These are phyloP conservation scores for Myotisia sp. DNA, from an alignment of 2,329 filamentous ascomycete genomes.

Conservation along the genomic window DNA sequence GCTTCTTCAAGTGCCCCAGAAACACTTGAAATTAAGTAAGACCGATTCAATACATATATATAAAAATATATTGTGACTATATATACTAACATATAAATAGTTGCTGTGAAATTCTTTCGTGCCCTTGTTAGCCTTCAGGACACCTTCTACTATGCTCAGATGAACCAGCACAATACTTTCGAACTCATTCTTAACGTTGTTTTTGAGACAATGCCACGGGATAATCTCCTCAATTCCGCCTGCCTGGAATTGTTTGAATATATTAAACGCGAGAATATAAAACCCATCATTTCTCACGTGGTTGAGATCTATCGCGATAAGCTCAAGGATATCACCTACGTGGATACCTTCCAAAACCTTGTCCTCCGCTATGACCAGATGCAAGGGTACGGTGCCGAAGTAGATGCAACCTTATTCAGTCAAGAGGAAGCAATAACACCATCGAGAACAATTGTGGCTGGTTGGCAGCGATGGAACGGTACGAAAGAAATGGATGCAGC, in stretches of 20 bases:
- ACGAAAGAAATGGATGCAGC: slow-evolving; percentile 72
- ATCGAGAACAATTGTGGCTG: slow-evolving; percentile 37
- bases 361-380: slow-evolving; percentile 67
- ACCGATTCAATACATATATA: background rate
- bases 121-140: slow-evolving; percentile 74
- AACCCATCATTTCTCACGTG: slow-evolving; percentile 66
- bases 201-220: slow-evolving; percentile 70
- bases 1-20: slow-evolving; percentile 68
- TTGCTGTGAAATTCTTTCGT: slow-evolving; percentile 86
- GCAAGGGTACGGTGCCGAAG: slow-evolving; percentile 49
- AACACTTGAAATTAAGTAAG: slow-evolving; percentile 79
- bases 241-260: slow-evolving; percentile 89
- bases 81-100: slow-evolving; percentile 29
- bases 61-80: background rate
- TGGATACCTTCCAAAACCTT: slow-evolving; percentile 69
- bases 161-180: slow-evolving; percentile 67
- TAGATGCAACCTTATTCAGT: slow-evolving; percentile 52
- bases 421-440: slow-evolving; percentile 50
- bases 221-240: slow-evolving; percentile 86
- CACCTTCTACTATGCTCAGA: slow-evolving; percentile 76
- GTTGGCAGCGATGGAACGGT: slow-evolving; percentile 49
- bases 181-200: slow-evolving; percentile 75
- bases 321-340: slow-evolving; percentile 60
- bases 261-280: slow-evolving; percentile 68
- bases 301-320: slow-evolving; percentile 73